Percentiles rank a stretch among this genome's conserved stretches.
Conservation (phyloP, 371 early-diverging fungal species). For the Rhizomucor miehei region DNA sequence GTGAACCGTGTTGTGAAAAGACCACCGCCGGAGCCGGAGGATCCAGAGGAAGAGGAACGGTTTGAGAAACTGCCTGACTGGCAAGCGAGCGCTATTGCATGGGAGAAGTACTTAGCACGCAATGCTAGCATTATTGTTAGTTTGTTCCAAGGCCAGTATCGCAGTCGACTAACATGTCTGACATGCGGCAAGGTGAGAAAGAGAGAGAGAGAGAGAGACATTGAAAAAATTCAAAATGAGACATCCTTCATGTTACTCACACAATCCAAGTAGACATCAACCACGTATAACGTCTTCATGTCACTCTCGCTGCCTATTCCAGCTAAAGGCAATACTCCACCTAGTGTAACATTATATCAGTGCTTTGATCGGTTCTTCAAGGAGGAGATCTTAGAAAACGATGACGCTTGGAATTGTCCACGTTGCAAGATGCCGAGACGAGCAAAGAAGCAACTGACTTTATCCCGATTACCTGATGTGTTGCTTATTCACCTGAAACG, state of each 20-base stretch:
- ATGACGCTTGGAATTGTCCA: constrained; percentile 91
- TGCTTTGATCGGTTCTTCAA: constrained; percentile 86
- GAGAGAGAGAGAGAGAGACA: too few relatives aligned
- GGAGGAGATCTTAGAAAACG: constrained; percentile 82
- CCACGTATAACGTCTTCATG: constrained; percentile 91
- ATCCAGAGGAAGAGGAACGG: constrained; percentile 34
- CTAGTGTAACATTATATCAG: constrained; percentile 60
- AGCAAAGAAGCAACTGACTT: constrained; percentile 73
- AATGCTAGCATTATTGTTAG: constrained; percentile 92
- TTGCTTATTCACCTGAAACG: constrained; percentile 91
- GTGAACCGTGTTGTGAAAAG: constrained; percentile 41
- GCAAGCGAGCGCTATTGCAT: constrained; percentile 65
- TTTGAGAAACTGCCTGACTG: constrained; percentile 47
- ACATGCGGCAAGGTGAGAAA: constrained; percentile 79
- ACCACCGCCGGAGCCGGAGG: constrained; percentile 24
- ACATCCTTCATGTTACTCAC: background rate
- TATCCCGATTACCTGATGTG: constrained; percentile 84
- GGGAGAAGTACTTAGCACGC: constrained; percentile 72
- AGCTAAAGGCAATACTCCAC: constrained; percentile 23
- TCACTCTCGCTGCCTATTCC: constrained; percentile 93
- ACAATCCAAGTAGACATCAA: constrained; percentile 60
- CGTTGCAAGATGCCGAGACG: constrained; percentile 72
- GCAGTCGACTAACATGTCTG: constrained; percentile 76
- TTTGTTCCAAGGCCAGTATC: constrained; percentile 87
- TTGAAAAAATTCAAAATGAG: too few relatives aligned